Evolutionary conservation across 257 asterid genomes (phyloP).

Genomic region (Striga asiatica): DNA sequence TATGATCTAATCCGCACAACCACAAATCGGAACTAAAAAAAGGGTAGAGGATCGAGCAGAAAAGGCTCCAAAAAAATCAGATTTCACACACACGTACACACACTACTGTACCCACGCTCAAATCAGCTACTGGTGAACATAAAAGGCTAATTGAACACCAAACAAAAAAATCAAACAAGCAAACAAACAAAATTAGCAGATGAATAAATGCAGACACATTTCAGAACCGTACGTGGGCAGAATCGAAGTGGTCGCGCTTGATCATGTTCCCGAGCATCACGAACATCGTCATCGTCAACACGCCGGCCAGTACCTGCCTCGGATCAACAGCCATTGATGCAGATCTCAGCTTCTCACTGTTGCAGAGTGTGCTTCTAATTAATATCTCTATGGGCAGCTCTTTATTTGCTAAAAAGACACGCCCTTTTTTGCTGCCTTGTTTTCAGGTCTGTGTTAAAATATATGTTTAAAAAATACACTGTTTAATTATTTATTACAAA

Average conservation of each 20-base stretch:
- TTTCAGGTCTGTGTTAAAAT: neutral
- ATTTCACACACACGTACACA: neutral
- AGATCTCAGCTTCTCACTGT: constrained; percentile 28
- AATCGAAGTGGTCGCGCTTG: constrained; percentile 53
- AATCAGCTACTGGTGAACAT: constrained; percentile 7
- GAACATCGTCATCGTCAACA: constrained; percentile 58
- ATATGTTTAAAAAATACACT: neutral
- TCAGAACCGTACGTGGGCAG: constrained; percentile 15
- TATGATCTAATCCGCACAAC: no score
- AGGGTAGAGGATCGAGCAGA: no score
- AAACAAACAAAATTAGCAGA: neutral
- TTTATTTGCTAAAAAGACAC: no score
- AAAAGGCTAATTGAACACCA: constrained; percentile 2
- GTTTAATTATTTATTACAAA: neutral
- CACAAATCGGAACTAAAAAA: no score
- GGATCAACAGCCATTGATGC: constrained; percentile 58
- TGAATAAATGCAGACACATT: neutral
- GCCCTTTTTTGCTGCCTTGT: neutral
- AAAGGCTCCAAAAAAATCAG: no score
- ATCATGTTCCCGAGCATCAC: constrained; percentile 66
- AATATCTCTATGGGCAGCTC: no score
- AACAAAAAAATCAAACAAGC: neutral
- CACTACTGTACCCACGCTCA: neutral
- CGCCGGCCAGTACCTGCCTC: constrained; percentile 57
- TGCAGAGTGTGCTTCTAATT: neutral